Conservation (phyloP, 2,329 filamentous ascomycete species). For the Ascochyta fabae region DNA sequence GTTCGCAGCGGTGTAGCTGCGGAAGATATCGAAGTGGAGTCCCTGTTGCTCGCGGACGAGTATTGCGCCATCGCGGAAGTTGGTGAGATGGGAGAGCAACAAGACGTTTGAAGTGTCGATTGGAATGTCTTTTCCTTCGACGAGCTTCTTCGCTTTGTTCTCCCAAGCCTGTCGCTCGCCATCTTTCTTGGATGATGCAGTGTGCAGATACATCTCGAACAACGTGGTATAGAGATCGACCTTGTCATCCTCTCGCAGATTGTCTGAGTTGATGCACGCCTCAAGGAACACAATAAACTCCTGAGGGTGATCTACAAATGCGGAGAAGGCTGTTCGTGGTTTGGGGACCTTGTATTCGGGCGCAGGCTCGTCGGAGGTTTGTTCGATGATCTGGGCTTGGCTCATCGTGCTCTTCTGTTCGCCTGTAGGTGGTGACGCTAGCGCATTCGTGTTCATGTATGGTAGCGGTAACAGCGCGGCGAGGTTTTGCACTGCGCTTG, state of each 20-base stretch:
- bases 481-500: constrained; percentile 83
- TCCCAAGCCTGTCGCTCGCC: constrained; percentile 81
- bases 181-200: constrained; percentile 77
- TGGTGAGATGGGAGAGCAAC: constrained; percentile 86
- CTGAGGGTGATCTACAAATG: constrained; percentile 91
- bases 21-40: constrained; percentile 92
- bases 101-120: constrained; percentile 96
- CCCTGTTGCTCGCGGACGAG: constrained; percentile 94
- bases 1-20: constrained; percentile 89
- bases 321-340: constrained; percentile 90
- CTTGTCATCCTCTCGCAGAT: constrained; percentile 75
- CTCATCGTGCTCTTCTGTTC: constrained; percentile 60
- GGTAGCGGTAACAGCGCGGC: constrained; percentile 83
- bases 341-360: constrained; percentile 78
- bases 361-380: constrained; percentile 57
- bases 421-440: constrained; percentile 61
- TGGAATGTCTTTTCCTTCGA: constrained; percentile 77
- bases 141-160: constrained; percentile 84
- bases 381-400: constrained; percentile 62
- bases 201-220: constrained; percentile 98
- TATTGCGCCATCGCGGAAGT: constrained; percentile 88
- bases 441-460: constrained; percentile 74
- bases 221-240: constrained; percentile 91
- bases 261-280: constrained; percentile 76
- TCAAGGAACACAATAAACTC: constrained; percentile 94